These are phyloP conservation scores for Colletotrichum tabaci DNA, from an alignment of 2,329 filamentous ascomycete genomes.

Conservation along the genomic window DNA sequence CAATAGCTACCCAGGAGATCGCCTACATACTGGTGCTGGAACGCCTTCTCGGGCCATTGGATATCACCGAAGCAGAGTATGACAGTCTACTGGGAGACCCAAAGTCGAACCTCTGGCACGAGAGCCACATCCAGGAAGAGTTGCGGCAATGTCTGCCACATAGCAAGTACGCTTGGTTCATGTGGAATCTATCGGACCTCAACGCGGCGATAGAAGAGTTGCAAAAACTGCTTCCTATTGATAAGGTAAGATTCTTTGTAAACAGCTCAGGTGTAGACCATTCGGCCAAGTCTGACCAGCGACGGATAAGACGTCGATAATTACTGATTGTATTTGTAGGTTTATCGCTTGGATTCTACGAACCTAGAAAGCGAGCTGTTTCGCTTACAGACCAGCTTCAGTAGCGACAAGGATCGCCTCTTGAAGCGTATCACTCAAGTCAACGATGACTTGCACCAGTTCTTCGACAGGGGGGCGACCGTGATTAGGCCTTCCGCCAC, in stretches of 20 bases:
- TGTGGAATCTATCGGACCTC: conserved; percentile 7
- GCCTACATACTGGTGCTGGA: conserved; percentile 18
- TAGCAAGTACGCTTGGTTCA: conserved; percentile 11
- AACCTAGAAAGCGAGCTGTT: conserved; percentile 19
- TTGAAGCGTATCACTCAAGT: conserved; percentile 4
- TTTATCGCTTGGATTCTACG: conserved; percentile 9
- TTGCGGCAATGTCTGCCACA: conserved; percentile 6
- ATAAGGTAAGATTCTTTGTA: not conserved
- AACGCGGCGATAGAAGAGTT: not conserved
- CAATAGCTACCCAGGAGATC: conserved; percentile 20
- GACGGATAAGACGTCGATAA: no score
- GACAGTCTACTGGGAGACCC: not conserved
- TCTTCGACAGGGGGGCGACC: conserved; percentile 10
- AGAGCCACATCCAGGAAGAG: not conserved
- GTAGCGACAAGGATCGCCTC: conserved; percentile 16
- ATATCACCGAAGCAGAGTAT: conserved; percentile 3
- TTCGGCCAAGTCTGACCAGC: no score
- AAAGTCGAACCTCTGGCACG: not conserved
- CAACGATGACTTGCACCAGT: conserved; percentile 23
- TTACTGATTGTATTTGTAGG: not conserved
- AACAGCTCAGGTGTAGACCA: no score
- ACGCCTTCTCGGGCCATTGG: conserved; percentile 10
- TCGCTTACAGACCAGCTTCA: conserved; percentile 28
- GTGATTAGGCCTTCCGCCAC: not conserved
- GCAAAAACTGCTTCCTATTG: conserved; percentile 5